These are phyloP conservation scores for Spizellomyces sp. DNA, from an alignment of 192 early-diverging fungal genomes.

Conservation along the genomic window DNA sequence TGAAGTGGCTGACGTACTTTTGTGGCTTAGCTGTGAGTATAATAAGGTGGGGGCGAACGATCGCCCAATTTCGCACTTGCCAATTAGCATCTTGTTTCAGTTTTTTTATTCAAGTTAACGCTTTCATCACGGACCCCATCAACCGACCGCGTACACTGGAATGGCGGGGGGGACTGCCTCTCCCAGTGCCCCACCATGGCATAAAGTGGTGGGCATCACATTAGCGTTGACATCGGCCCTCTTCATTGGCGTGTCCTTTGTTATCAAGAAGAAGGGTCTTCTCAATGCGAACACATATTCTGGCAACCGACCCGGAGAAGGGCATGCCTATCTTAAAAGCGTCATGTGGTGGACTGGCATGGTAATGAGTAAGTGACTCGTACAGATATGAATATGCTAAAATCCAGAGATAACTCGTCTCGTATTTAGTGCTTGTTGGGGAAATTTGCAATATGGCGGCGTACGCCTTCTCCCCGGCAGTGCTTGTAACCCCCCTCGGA, in stretches of 20 bases:
- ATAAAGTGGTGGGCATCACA: conserved; percentile 71
- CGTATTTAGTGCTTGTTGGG: conserved; percentile 76
- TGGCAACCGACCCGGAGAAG: conserved; percentile 37
- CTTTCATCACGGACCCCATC: too few species aligned
- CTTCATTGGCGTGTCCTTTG: conserved; percentile 88
- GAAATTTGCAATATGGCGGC: conserved; percentile 97
- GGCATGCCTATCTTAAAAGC: conserved; percentile 85
- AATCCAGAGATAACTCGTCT: background rate
- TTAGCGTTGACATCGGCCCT: conserved; percentile 85
- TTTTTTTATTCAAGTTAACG: too few species aligned
- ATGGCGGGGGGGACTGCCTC: background rate
- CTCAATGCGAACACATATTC: conserved; percentile 37
- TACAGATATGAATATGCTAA: background rate
- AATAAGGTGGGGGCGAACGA: too few species aligned
- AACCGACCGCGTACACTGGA: background rate
- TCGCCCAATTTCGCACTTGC: too few species aligned
- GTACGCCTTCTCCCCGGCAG: conserved; percentile 95
- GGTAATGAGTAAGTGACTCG: conserved; percentile 63
- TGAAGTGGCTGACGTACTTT: too few species aligned
- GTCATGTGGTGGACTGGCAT: conserved; percentile 93
- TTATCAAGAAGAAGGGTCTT: conserved; percentile 93
- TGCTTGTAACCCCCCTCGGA: conserved; percentile 94
- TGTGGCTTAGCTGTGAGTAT: too few species aligned
- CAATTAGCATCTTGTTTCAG: too few species aligned
- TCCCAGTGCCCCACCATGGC: conserved; percentile 29